Base-by-base conservation (phyloP, 2,329 filamentous ascomycete species). In the Fusarium anthophilum region DNA sequence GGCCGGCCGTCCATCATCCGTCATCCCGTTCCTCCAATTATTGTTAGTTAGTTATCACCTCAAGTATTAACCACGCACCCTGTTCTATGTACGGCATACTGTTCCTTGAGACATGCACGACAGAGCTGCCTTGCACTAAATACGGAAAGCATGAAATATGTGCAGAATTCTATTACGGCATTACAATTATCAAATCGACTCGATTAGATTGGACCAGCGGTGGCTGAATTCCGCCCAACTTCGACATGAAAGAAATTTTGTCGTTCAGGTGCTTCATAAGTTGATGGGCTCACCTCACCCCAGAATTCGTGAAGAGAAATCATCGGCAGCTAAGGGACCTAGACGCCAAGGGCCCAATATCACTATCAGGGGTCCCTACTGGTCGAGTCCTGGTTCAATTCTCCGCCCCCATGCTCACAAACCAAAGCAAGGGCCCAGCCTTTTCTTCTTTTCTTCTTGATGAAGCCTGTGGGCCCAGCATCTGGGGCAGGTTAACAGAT, bases 251-350 rank as follows among this genome's bases (percentile, higher is more conserved):
- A 55, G 38, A 66, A 62, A n/a, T 26, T 55, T 63, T 38, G 63
- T 59, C 63, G 53, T 64, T 47, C 55, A 62, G 67, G 58, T 47
- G 24, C 48, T 72, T 69, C 38, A 72, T 72, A 58, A 66, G 63
- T 72, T 69, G 43, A 72, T 74, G 58, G 69, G 63, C 63, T 72
- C 71, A 74, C 50, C 70, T 72, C 71, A 74, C 71, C 67, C 71
- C 71, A 72, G 71, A 47, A 72, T 74, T 71, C 53, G 32, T 56
- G 47, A 63, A 55, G 48, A 70, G 50, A 70, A 69, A 63, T 51
- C 51, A 43, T 56, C 50, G 66, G 70, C 54, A 73, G 50, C 58
- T 59, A 65, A 45, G 66, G 67, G 61, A 61, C 71, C 38, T 67
- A 44, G 61, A 58, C 53, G 71, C 71, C 58, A 74, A 72, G 62